Evolutionary conservation across 83 land plant genomes (phyloP), one percentile per base, ranked within the genome.

Genomic region (Larix sibirica): DNA sequence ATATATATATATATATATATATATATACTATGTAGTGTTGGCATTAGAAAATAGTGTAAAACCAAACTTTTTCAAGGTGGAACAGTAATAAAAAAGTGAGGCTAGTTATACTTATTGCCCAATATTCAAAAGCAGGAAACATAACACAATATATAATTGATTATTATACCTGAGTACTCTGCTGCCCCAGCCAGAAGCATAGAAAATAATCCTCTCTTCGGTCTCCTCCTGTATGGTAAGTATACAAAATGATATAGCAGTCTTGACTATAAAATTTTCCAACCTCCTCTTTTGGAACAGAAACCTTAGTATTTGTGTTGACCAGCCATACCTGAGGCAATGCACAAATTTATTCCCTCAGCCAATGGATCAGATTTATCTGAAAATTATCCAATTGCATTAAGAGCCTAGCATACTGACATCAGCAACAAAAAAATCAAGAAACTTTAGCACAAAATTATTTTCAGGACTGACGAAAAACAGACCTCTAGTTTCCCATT

Each of bases 111-210:
- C 12, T 9, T 50, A 50, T 50, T 0, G 12, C 12, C 3, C 20
- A 40, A 23, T 21, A 20, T 8, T n/a, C 74, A 69, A 18, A 50
- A n/a, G 36, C 56, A 9, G 14, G 56, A 50, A 50, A 50, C 9
- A n/a, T 0, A 73, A 42, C 2, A 42, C 33, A 33, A 65, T 16
- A 62, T 28, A 10, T 17, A 40, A 8, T 21, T 83, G 6, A 21
- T n/a, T 24, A 47, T 28, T 81, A 23, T 83, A 90, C 91, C 88
- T 68, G 62, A 26, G 81, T 62, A 76, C 83, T 79, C 61, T 85
- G 85, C 58, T 83, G 80, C 61, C 91, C 91, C 61, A 90, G 78
- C 91, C 91, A 90, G n/a, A 59, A 67, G 85, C 88, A 88, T 75
- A 90, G 80, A 42, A 88, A 83, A 77, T 80, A 88, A 24, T 83